Evolutionary conservation across 2,329 filamentous ascomycete species (phyloP).

Genomic region (Aphanoascus verrucosus): DNA sequence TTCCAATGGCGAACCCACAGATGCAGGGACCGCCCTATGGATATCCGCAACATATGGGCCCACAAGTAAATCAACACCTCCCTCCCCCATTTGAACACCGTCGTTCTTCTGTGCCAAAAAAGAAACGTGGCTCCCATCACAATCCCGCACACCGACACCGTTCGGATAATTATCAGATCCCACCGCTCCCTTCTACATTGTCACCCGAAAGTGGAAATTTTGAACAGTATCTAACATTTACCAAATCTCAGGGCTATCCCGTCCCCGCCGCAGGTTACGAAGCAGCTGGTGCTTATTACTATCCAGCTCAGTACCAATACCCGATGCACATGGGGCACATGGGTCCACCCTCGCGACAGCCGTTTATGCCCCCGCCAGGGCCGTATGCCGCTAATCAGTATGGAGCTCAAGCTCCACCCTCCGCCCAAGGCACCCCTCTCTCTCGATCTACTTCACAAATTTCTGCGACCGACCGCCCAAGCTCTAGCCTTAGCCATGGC

Average conservation of each 20-base stretch:
- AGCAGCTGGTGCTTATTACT: conserved; percentile 37
- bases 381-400: conserved; percentile 45
- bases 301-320: conserved; percentile 28
- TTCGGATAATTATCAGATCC: conserved; percentile 15
- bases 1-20: conserved; percentile 55
- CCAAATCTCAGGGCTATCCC: conserved; percentile 53
- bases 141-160: conserved; percentile 18
- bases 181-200: conserved; percentile 40
- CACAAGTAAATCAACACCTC: conserved; percentile 48
- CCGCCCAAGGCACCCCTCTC: conserved; percentile 57
- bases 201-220: conserved; percentile 60
- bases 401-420: conserved; percentile 35
- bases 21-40: conserved; percentile 53
- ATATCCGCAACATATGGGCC: conserved; percentile 48
- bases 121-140: conserved; percentile 21
- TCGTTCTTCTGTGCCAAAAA: conserved; percentile 29
- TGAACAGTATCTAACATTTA: conserved; percentile 59
- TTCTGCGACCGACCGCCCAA: conserved; percentile 55
- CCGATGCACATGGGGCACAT: conserved; percentile 24
- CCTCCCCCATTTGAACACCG: conserved; percentile 22
- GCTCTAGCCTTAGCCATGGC: conserved; percentile 52
- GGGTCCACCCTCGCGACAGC: conserved; percentile 35
- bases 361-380: conserved; percentile 38
- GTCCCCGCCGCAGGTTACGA: conserved; percentile 41
- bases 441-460: conserved; percentile 74